Evolutionary conservation across 441 rosid species (phyloP).

Genomic region (Euphorbia celastroides): DNA sequence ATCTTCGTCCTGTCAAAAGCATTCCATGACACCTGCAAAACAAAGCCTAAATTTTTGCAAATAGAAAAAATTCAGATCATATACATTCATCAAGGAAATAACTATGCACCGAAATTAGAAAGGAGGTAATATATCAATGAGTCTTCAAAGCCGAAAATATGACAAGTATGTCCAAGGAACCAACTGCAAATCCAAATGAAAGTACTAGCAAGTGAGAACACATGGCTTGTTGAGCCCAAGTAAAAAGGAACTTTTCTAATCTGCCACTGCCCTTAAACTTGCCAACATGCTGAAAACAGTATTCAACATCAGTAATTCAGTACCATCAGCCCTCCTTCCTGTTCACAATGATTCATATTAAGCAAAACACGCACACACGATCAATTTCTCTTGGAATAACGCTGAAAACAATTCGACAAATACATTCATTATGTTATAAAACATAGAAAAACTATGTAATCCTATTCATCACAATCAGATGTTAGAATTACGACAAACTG

Average conservation of each 20-base stretch:
- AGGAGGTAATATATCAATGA: not conserved
- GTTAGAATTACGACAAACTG: no score
- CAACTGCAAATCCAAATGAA: conserved; percentile 4
- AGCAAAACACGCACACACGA: no score
- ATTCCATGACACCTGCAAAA: not conserved
- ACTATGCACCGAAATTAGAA: not conserved
- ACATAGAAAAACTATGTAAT: no score
- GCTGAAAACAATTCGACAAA: no score
- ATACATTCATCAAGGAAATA: not conserved
- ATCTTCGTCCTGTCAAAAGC: no score
- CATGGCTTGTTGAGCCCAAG: conserved; percentile 15
- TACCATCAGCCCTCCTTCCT: conserved; percentile 26
- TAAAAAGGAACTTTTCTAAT: conserved; percentile 14
- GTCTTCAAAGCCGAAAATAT: not conserved
- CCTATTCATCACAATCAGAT: no score
- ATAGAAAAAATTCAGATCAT: not conserved
- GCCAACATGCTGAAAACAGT: conserved; percentile 35
- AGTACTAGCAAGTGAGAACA: not conserved
- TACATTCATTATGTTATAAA: no score
- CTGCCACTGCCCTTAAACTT: conserved; percentile 16
- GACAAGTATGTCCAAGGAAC: conserved; percentile 2
- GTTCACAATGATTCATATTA: no score
- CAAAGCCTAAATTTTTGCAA: conserved; percentile 1
- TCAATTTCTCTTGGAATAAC: no score
- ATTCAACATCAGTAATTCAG: conserved; percentile 26